Evolutionary conservation across 164 flowering plant genomes (phyloP).

Genomic region (Nymphaea colorata): DNA sequence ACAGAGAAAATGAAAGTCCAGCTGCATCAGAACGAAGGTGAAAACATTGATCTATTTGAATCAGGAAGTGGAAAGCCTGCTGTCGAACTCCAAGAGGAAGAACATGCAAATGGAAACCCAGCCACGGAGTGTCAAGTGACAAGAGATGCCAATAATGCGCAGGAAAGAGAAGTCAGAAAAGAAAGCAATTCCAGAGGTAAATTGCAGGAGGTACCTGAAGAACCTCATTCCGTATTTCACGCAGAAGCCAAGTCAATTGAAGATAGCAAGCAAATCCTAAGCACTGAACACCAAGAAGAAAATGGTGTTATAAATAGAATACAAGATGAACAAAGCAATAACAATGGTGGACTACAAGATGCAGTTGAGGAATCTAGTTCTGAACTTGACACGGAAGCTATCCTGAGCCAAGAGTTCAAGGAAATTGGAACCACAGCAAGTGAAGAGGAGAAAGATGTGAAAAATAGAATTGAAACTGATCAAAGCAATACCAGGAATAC

Average conservation of each 20-base stretch:
- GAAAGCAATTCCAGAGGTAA: no score
- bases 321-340: background rate
- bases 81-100: conserved; percentile 1
- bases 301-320: no score
- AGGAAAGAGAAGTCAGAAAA: no score
- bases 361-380: background rate
- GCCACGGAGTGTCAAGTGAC: background rate
- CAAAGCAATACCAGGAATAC: background rate
- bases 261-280: no score
- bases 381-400: background rate
- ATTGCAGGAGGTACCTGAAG: no score
- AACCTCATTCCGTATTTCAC: no score
- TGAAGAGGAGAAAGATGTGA: background rate
- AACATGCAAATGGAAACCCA: background rate
- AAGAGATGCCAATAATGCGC: no score
- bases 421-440: background rate
- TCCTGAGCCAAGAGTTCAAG: background rate
- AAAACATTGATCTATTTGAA: background rate
- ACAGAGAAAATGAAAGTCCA: conserved; percentile 26
- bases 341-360: background rate
- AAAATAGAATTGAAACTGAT: background rate
- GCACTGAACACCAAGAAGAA: no score
- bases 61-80: background rate
- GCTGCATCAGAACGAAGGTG: conserved; percentile 11
- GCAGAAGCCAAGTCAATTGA: no score